Conservation (phyloP, 352 stramenopile species). For the Phytophthora quininea region DNA sequence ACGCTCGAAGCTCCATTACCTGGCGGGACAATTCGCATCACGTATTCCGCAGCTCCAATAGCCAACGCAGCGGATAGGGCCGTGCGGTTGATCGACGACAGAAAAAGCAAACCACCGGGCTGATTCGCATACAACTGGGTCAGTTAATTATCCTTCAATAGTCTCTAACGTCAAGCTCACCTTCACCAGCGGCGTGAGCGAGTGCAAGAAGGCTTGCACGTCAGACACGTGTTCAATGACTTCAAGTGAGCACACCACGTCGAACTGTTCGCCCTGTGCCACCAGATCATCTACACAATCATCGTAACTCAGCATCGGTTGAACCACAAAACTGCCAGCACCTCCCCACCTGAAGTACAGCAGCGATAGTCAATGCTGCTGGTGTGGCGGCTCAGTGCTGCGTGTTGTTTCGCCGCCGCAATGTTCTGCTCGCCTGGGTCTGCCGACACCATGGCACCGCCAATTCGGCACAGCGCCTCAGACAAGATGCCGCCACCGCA, state of each 20-base stretch:
- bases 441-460: constrained; percentile 72
- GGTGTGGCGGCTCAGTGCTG: constrained; percentile 53
- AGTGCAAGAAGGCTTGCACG: constrained; percentile 68
- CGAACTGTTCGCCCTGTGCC: constrained; percentile 68
- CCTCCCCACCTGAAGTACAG: constrained; percentile 63
- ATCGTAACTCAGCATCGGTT: constrained; percentile 10
- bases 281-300: constrained; percentile 69
- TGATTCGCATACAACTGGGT: constrained; percentile 20
- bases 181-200: constrained; percentile 83
- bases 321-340: not conserved
- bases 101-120: constrained; percentile 78
- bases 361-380: constrained; percentile 81
- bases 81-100: constrained; percentile 89
- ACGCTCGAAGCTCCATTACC: constrained; percentile 22
- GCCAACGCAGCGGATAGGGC: constrained; percentile 64
- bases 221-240: constrained; percentile 87
- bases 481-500: constrained; percentile 87
- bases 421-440: constrained; percentile 81
- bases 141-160: not conserved
- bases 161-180: constrained; percentile 27
- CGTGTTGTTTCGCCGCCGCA: constrained; percentile 69
- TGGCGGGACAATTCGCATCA: constrained; percentile 75
- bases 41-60: constrained; percentile 80
- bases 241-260: constrained; percentile 88
- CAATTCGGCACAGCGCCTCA: constrained; percentile 78